Evolutionary conservation across 495 filamentous ascomycete species (phyloP).

Genomic region (Pyrenula aspistea): DNA sequence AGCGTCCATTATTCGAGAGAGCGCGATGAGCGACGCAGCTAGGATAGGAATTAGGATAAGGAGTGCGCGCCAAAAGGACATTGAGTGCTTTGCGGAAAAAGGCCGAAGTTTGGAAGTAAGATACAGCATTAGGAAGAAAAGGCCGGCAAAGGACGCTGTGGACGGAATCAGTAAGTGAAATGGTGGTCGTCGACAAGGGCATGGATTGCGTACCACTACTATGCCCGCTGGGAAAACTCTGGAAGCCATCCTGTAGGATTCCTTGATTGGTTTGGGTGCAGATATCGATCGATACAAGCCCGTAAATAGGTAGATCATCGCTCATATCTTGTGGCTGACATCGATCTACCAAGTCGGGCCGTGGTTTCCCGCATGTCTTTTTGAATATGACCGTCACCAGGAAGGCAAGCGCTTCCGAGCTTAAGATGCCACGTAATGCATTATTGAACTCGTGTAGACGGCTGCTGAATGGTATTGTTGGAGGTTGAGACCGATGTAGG

Average conservation of each 20-base stretch:
- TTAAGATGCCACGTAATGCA: slow-evolving; percentile 59
- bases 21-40: slow-evolving; percentile 40
- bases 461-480: slow-evolving; percentile 50
- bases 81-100: slow-evolving; percentile 57
- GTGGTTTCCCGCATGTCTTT: slow-evolving; percentile 75
- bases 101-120: slow-evolving; percentile 41
- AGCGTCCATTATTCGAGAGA: slow-evolving; percentile 59
- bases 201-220: slow-evolving; percentile 35
- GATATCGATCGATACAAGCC: slow-evolving; percentile 53
- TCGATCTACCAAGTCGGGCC: slow-evolving; percentile 67
- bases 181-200: background rate
- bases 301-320: slow-evolving; percentile 24
- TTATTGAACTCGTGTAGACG: slow-evolving; percentile 75
- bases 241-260: slow-evolving; percentile 74
- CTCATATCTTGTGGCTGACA: slow-evolving; percentile 40
- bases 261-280: slow-evolving; percentile 54
- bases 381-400: slow-evolving; percentile 75
- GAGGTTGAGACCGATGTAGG: slow-evolving; percentile 49
- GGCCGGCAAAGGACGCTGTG: slow-evolving; percentile 55
- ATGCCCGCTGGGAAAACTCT: slow-evolving; percentile 69
- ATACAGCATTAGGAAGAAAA: slow-evolving; percentile 66
- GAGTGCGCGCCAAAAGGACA: slow-evolving; percentile 55
- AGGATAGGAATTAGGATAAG: slow-evolving; percentile 50
- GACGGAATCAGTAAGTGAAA: background rate
- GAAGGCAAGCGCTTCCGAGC: slow-evolving; percentile 57